These are phyloP conservation scores for Botrytis byssoidea DNA, from an alignment of 2,329 filamentous ascomycete genomes.

Conservation along the genomic window DNA sequence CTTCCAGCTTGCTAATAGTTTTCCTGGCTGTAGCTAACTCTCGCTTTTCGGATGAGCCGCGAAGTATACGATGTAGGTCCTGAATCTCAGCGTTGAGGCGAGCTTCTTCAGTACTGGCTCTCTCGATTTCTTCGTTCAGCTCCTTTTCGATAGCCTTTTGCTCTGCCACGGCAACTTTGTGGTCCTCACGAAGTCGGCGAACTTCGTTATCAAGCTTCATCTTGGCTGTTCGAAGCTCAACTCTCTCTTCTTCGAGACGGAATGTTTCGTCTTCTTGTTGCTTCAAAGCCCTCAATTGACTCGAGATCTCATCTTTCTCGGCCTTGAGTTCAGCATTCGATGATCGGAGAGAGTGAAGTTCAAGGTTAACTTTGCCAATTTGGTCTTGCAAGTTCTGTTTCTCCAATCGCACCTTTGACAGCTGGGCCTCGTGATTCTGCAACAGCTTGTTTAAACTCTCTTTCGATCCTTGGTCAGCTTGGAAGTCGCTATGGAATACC, in stretches of 20 bases:
- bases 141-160: constrained; percentile 60
- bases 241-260: constrained; percentile 64
- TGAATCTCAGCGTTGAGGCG: constrained; percentile 56
- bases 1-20: constrained; percentile 65
- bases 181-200: constrained; percentile 63
- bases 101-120: constrained; percentile 64
- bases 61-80: constrained; percentile 48
- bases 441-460: constrained; percentile 56
- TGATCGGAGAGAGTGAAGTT: constrained; percentile 58
- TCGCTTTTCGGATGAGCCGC: constrained; percentile 43
- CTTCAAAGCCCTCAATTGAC: constrained; percentile 54
- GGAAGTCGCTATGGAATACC: constrained; percentile 35
- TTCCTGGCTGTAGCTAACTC: constrained; percentile 53
- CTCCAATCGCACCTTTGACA: constrained; percentile 57
- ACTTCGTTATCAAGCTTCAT: constrained; percentile 67
- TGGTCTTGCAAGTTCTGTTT: constrained; percentile 64
- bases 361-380: constrained; percentile 56
- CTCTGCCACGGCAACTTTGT: constrained; percentile 54
- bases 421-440: constrained; percentile 56
- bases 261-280: constrained; percentile 58
- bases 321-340: constrained; percentile 58
- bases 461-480: constrained; percentile 43
- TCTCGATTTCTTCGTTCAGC: constrained; percentile 64
- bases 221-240: constrained; percentile 66
- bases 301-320: constrained; percentile 66